These are phyloP conservation scores for Epichloe aotearoae DNA, from an alignment of 2,329 filamentous ascomycete genomes.

Conservation along the genomic window DNA sequence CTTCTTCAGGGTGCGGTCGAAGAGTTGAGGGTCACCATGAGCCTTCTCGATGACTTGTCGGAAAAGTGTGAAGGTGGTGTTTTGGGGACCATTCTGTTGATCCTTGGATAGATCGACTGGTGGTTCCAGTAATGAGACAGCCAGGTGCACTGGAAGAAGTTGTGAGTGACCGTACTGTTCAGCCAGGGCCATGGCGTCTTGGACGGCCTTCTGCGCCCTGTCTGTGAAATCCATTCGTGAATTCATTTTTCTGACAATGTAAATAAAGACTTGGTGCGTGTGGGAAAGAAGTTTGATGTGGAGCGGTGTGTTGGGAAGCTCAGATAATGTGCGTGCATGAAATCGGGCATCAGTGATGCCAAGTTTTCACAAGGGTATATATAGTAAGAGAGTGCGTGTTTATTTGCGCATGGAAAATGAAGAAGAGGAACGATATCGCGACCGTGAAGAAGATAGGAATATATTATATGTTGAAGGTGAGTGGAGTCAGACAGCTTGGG, in stretches of 20 bases:
- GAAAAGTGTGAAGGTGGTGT: constrained; percentile 61
- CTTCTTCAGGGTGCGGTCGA: constrained; percentile 87
- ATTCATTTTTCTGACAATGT: constrained; percentile 40
- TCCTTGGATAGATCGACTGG: constrained; percentile 67
- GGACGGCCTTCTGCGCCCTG: constrained; percentile 75
- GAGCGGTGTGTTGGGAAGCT: not conserved
- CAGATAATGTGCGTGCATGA: not conserved
- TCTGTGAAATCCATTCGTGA: constrained; percentile 87
- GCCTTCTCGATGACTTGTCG: constrained; percentile 89
- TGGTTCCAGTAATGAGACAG: constrained; percentile 67
- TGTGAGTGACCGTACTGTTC: constrained; percentile 87
- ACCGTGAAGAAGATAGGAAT: not conserved
- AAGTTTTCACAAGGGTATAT: not conserved
- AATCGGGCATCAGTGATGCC: constrained; percentile 2
- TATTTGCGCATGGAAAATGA: not conserved
- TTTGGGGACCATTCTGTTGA: constrained; percentile 62
- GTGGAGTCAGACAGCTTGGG: not conserved
- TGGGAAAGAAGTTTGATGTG: not conserved
- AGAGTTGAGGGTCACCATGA: constrained; percentile 78
- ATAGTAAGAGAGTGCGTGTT: not conserved
- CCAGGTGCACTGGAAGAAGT: constrained; percentile 79
- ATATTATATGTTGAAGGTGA: constrained; percentile 1
- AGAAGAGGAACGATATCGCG: not conserved
- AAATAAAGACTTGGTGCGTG: not conserved
- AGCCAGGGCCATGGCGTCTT: constrained; percentile 77